phyloP scores from a whole-genome alignment of 768 basidiomycete genomes.

The Boletus fagicola region DNA sequence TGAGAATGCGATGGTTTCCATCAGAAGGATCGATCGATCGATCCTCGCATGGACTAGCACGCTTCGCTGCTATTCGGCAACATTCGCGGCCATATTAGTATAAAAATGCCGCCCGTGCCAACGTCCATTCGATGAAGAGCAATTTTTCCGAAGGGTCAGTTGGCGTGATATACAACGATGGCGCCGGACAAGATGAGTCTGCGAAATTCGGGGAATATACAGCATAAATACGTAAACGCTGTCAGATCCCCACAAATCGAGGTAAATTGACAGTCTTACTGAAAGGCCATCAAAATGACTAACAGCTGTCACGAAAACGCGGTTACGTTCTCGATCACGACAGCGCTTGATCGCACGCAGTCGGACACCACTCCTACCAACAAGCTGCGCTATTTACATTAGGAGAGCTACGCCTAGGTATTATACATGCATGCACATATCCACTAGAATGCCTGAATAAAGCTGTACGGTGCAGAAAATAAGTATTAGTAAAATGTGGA shows the following conservation, averaged over 20 bases:
- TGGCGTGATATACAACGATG: constrained; percentile 1
- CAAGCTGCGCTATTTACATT: constrained; percentile 33
- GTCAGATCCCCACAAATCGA: constrained; percentile 29
- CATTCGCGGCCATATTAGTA: not conserved
- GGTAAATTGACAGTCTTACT: constrained; percentile 31
- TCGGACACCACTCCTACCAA: not conserved
- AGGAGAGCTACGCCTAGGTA: constrained; percentile 28
- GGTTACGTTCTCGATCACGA: constrained; percentile 14
- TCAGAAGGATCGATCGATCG: constrained; percentile 33
- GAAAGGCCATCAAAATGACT: constrained; percentile 34
- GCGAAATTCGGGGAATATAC: constrained; percentile 15
- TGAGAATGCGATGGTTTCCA: constrained; percentile 25
- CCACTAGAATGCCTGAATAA: constrained; percentile 37
- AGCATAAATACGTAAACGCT: constrained; percentile 27
- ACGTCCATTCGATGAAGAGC: not conserved
- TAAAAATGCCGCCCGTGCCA: constrained; percentile 1
- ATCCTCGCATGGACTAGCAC: constrained; percentile 20
- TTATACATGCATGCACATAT: constrained; percentile 41
- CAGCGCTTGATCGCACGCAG: not conserved
- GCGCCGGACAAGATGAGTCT: constrained; percentile 13
- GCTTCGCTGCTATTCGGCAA: constrained; percentile 9
- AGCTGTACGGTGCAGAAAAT: constrained; percentile 34
- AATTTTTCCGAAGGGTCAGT: constrained; percentile 10
- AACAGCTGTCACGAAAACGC: constrained; percentile 14
- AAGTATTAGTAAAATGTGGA: constrained; percentile 35